Evolutionary conservation across 2,329 filamentous ascomycete species (phyloP).

Genomic region (Byssoonygena ceratinophila): DNA sequence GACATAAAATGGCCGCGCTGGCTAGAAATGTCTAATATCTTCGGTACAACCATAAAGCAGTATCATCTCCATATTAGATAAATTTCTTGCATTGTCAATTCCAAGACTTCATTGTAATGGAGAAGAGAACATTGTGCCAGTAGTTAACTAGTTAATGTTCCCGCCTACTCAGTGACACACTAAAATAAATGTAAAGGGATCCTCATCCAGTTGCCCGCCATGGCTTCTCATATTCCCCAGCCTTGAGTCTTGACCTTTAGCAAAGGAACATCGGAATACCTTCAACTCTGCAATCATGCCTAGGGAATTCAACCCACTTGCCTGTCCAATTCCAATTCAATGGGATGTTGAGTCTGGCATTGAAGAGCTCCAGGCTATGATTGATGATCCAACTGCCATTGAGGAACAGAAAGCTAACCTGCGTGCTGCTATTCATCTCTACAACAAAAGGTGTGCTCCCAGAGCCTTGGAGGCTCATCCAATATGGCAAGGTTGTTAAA

Average conservation of each 20-base stretch:
- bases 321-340: constrained; percentile 11
- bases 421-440: constrained; percentile 12
- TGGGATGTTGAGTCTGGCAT: constrained; percentile 10
- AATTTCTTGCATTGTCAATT: constrained; percentile 2
- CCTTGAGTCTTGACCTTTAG: neutral
- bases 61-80: neutral
- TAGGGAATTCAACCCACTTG: constrained; percentile 5
- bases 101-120: neutral
- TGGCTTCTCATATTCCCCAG: constrained; percentile 1
- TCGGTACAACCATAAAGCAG: neutral
- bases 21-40: neutral
- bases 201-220: too few relatives aligned
- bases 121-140: too few relatives aligned
- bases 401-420: constrained; percentile 14
- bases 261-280: constrained; percentile 1
- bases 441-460: constrained; percentile 9
- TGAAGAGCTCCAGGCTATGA: constrained; percentile 11
- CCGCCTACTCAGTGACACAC: too few relatives aligned
- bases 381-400: constrained; percentile 8
- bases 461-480: neutral
- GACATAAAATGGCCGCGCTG: neutral
- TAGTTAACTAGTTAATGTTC: too few relatives aligned
- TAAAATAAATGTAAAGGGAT: too few relatives aligned
- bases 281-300: constrained; percentile 8
- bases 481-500: constrained; percentile 8